These are phyloP conservation scores for Lasiodiplodia citricola DNA, from an alignment of 2,329 filamentous ascomycete species.

Conservation along the genomic window DNA sequence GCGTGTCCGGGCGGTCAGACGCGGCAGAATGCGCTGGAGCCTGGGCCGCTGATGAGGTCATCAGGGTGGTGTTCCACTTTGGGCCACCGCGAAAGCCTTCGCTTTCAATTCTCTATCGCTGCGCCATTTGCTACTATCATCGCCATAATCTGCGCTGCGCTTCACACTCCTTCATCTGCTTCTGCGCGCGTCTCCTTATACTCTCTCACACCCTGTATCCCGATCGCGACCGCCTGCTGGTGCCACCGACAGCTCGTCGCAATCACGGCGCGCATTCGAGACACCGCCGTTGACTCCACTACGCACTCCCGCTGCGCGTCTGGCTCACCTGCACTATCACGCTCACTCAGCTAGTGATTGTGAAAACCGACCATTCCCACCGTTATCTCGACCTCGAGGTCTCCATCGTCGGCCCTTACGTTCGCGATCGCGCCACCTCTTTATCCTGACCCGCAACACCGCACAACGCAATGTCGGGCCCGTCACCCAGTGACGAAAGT, in stretches of 20 bases:
- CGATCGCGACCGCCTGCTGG: not conserved
- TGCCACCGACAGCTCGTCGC: not conserved
- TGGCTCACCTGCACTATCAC: not conserved
- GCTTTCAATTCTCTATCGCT: not conserved
- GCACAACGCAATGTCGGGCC: not conserved
- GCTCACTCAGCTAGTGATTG: not conserved
- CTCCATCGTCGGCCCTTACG: not conserved
- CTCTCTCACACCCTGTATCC: not conserved
- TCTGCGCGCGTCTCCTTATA: not conserved
- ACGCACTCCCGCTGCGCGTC: not conserved
- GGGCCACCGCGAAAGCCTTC: not conserved
- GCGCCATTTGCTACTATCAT: not conserved
- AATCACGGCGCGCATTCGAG: not conserved
- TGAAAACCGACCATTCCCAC: not conserved
- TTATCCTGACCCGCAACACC: not conserved
- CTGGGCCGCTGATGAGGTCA: constrained; percentile 16
- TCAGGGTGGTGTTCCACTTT: not conserved
- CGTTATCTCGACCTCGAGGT: not conserved
- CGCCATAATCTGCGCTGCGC: not conserved
- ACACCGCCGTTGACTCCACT: not conserved
- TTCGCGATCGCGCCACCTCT: not conserved
- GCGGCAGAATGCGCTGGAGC: constrained; percentile 14
- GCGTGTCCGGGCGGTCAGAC: not conserved
- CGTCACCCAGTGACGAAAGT: not conserved
- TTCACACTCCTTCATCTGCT: not conserved